Conservation (phyloP, 352 stramenopile species). For the Globisporangium middletonii region DNA sequence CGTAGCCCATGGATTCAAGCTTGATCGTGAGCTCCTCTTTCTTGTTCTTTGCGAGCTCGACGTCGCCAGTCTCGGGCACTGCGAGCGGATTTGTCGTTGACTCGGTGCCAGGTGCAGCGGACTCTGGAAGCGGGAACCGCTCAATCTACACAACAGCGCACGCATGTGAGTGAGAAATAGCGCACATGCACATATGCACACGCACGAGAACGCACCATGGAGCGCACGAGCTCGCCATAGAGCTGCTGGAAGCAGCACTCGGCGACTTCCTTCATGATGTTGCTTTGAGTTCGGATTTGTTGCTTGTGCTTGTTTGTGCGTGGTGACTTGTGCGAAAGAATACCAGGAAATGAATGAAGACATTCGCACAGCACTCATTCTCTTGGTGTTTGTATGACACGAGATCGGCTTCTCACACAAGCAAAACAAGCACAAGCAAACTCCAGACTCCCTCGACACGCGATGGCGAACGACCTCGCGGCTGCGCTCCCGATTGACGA, state of each 20-base stretch:
- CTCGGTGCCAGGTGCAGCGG: slow-evolving; percentile 12
- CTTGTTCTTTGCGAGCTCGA: slow-evolving; percentile 46
- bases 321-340: neutral
- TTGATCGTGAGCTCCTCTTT: slow-evolving; percentile 77
- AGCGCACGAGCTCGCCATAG: slow-evolving; percentile 82
- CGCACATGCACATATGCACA: neutral
- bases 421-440: neutral
- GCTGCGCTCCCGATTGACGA: slow-evolving; percentile 54
- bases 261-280: slow-evolving; percentile 73
- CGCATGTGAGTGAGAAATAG: too few species aligned
- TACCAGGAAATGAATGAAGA: too few species aligned
- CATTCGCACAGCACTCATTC: neutral
- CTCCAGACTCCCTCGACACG: neutral
- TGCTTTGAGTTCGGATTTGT: neutral
- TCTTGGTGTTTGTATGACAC: neutral
- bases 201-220: slow-evolving; percentile 44
- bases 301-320: neutral
- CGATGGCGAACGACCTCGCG: slow-evolving; percentile 31
- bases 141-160: slow-evolving; percentile 62
- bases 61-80: slow-evolving; percentile 19
- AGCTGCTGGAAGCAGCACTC: slow-evolving; percentile 87
- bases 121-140: slow-evolving; percentile 41
- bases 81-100: slow-evolving; percentile 8
- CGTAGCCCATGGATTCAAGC: slow-evolving; percentile 82
- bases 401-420: neutral